Evolutionary conservation across 2,329 filamentous ascomycete species (phyloP).

Genomic region (Hysterium pulicare): DNA sequence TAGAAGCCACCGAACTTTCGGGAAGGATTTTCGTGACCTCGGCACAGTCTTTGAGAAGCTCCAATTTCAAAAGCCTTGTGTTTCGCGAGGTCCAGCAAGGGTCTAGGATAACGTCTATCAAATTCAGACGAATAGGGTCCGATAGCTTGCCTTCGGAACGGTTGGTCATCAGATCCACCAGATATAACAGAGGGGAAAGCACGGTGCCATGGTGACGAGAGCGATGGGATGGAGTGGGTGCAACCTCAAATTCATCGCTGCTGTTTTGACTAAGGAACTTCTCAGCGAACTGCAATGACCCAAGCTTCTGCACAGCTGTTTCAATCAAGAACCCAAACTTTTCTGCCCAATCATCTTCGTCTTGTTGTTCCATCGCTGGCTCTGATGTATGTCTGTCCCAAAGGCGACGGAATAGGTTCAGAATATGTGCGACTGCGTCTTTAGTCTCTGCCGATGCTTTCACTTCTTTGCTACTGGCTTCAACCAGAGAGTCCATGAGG

Average conservation of each 20-base stretch:
- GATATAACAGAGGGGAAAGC: conserved; percentile 62
- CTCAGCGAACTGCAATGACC: conserved; percentile 49
- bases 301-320: conserved; percentile 50
- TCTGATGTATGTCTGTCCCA: conserved; percentile 58
- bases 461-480: conserved; percentile 78
- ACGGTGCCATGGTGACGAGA: conserved; percentile 45
- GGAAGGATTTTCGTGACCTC: conserved; percentile 18
- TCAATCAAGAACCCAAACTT: conserved; percentile 52
- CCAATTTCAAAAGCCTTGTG: conserved; percentile 34
- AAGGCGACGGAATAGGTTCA: conserved; percentile 65
- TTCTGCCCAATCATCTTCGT: conserved; percentile 44
- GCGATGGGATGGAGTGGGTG: conserved; percentile 64
- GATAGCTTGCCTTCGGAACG: conserved; percentile 34
- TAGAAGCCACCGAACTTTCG: conserved; percentile 15
- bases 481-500: conserved; percentile 61
- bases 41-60: conserved; percentile 38
- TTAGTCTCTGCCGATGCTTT: conserved; percentile 82
- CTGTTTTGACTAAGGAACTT: conserved; percentile 53
- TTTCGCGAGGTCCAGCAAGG: conserved; percentile 53
- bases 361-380: conserved; percentile 28
- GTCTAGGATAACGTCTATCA: conserved; percentile 50
- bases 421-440: conserved; percentile 69
- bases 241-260: conserved; percentile 58
- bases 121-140: conserved; percentile 35
- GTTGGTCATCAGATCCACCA: conserved; percentile 60